Percentiles rank a stretch among this genome's conserved stretches.
Conservation (phyloP, 106 monocot genomes). For the Apostasia ramifera region DNA sequence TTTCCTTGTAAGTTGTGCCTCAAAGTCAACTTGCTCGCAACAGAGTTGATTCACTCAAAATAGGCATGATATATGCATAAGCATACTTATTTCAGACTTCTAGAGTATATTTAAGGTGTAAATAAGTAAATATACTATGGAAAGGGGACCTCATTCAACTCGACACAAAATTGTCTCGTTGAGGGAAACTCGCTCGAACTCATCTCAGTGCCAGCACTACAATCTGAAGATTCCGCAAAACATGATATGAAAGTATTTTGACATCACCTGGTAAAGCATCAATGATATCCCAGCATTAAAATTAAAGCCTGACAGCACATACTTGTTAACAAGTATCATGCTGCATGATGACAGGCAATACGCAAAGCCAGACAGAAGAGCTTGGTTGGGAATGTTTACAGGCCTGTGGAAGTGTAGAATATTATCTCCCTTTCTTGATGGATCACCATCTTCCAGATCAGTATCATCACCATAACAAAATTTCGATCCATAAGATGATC, state of each 20-base stretch:
- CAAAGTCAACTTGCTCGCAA: too few species aligned
- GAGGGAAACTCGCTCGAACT: too few species aligned
- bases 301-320: constrained; percentile 76
- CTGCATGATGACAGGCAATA: constrained; percentile 97
- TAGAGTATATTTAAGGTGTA: too few species aligned
- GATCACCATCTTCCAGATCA: constrained; percentile 71
- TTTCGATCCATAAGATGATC: constrained; percentile 47
- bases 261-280: constrained; percentile 90
- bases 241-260: neutral
- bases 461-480: constrained; percentile 33
- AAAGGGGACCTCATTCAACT: too few species aligned
- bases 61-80: too few species aligned
- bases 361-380: constrained; percentile 80
- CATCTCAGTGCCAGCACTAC: too few species aligned
- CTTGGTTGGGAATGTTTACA: constrained; percentile 63
- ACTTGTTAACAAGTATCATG: constrained; percentile 98
- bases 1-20: too few species aligned
- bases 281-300: constrained; percentile 90
- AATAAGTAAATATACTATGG: too few species aligned
- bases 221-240: neutral
- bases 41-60: too few species aligned
- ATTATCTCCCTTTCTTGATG: constrained; percentile 39
- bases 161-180: too few species aligned
- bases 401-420: constrained; percentile 22
- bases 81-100: too few species aligned